These are phyloP conservation scores for Nevesoporus exiguus DNA, from an alignment of 768 basidiomycete genomes.

Conservation along the genomic window DNA sequence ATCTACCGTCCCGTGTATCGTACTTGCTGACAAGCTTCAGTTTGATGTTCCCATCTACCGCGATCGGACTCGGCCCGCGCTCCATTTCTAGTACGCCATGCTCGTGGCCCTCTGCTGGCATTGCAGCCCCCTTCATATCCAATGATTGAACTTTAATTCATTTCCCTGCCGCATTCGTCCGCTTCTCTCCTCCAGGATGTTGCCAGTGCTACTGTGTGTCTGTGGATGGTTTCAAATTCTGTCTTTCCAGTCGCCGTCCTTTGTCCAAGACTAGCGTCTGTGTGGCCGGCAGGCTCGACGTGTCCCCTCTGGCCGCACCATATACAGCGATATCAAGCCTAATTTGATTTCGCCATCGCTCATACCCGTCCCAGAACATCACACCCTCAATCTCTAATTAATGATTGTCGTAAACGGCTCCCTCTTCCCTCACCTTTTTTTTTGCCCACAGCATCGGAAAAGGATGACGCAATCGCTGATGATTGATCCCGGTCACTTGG, in stretches of 20 bases:
- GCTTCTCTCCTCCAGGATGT: conserved; percentile 1
- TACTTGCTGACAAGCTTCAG: conserved; percentile 16
- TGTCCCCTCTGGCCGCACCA: background rate
- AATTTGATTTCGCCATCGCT: conserved; percentile 11
- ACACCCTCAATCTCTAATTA: conserved; percentile 17
- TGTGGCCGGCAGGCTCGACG: background rate
- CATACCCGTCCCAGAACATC: conserved; percentile 1
- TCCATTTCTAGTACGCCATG: conserved; percentile 7
- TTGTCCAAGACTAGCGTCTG: background rate
- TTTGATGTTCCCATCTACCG: conserved; percentile 11
- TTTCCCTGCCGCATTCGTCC: conserved; percentile 6
- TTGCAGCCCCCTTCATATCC: conserved; percentile 20
- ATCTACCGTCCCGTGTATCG: conserved; percentile 9
- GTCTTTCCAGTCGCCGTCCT: background rate
- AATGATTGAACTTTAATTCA: conserved; percentile 25
- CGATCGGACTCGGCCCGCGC: conserved; percentile 3
- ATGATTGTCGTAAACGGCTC: conserved; percentile 20
- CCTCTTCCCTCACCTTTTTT: conserved; percentile 3
- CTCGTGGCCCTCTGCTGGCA: conserved; percentile 6
- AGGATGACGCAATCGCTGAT: conserved; percentile 7
- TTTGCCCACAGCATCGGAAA: conserved; percentile 16
- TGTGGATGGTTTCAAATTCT: conserved; percentile 11
- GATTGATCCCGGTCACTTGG: conserved; percentile 3
- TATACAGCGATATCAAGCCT: background rate
- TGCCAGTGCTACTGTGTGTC: background rate